phyloP scores from a whole-genome alignment of 768 basidiomycete species.

The Kwoniella sp. region DNA sequence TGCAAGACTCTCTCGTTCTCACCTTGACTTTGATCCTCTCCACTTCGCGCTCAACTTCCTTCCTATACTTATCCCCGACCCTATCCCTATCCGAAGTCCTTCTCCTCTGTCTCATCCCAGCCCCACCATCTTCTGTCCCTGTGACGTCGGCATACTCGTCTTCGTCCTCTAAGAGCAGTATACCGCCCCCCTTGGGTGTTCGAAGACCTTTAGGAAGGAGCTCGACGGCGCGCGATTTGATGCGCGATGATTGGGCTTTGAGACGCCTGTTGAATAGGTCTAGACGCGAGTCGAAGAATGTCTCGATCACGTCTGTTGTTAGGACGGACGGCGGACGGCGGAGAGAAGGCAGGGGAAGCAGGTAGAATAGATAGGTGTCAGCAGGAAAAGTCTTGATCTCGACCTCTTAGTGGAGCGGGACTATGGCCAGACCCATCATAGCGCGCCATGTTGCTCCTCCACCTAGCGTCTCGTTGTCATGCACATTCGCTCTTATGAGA shows the following conservation, averaged over 20 bases:
- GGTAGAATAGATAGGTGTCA: too few relatives aligned
- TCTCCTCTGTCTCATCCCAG: conserved; percentile 3
- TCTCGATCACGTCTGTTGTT: conserved; percentile 91
- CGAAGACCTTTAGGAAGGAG: conserved; percentile 65
- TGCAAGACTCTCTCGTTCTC: conserved; percentile 7
- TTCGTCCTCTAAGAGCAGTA: conserved; percentile 37
- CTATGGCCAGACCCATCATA: too few relatives aligned
- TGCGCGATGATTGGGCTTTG: conserved; percentile 79
- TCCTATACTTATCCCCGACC: conserved; percentile 63
- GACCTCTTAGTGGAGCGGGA: too few relatives aligned
- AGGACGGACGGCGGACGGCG: too few relatives aligned
- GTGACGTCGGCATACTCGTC: conserved; percentile 7
- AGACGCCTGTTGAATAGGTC: conserved; percentile 68
- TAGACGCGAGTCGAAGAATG: conserved; percentile 81
- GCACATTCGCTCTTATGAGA: too few relatives aligned
- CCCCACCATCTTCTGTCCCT: conserved; percentile 2
- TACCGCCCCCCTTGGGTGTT: conserved; percentile 46
- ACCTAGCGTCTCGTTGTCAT: too few relatives aligned
- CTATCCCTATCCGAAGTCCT: conserved; percentile 46
- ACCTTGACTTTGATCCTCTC: conserved; percentile 86
- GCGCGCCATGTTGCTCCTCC: too few relatives aligned
- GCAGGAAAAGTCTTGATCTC: too few relatives aligned
- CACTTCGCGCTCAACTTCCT: conserved; percentile 82
- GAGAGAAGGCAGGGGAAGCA: too few relatives aligned
- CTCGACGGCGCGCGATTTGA: conserved; percentile 80